phyloP scores from a whole-genome alignment of 768 basidiomycete species.

The Pulveroboletus sp. region DNA sequence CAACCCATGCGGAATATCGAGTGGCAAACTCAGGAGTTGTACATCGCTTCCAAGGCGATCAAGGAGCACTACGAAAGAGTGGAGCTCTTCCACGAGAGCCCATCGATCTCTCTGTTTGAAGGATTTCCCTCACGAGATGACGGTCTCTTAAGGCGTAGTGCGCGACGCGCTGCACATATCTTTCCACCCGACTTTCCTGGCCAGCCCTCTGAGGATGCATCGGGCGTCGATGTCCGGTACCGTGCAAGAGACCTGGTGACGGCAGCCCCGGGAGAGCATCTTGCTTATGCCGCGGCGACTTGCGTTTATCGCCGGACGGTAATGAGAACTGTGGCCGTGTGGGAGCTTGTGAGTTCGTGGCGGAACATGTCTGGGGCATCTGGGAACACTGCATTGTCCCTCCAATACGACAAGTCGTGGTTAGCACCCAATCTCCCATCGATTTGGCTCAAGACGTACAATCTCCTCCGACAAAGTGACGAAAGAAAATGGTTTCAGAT shows the following conservation, averaged over 20 bases:
- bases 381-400: background rate
- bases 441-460: conserved; percentile 28
- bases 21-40: conserved; percentile 33
- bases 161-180: conserved; percentile 7
- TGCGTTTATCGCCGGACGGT: conserved; percentile 2
- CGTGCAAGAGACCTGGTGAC: conserved; percentile 1
- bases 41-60: conserved; percentile 23
- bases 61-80: too few species aligned
- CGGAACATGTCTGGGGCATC: background rate
- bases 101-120: background rate
- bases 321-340: background rate
- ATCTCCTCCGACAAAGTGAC: conserved; percentile 15
- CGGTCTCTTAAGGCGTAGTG: conserved; percentile 15
- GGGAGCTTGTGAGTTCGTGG: conserved; percentile 1
- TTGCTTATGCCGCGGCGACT: conserved; percentile 1
- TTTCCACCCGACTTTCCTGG: conserved; percentile 9
- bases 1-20: conserved; percentile 41
- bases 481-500: conserved; percentile 14
- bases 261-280: background rate
- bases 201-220: background rate
- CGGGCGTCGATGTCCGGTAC: conserved; percentile 7
- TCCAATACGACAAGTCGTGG: conserved; percentile 25
- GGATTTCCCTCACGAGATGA: background rate
- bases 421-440: conserved; percentile 15
- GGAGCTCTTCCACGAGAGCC: conserved; percentile 5